Evolutionary conservation across 257 asterid genomes (phyloP).

Genomic region (Nicotiana obtusifolia): DNA sequence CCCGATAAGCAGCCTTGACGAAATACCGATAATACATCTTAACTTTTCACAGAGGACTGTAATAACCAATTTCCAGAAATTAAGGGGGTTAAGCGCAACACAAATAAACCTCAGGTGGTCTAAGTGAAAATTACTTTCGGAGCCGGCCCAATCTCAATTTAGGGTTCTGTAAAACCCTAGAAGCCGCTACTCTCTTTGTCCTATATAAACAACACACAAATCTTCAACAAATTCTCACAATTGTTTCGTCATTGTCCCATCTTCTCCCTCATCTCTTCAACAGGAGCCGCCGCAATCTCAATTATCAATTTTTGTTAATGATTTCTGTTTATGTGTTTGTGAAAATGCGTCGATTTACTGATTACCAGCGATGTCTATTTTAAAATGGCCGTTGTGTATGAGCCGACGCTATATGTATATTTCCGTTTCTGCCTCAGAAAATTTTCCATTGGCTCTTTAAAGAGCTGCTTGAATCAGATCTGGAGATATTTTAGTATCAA

Average conservation of each 20-base stretch:
- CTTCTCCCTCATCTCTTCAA: background rate
- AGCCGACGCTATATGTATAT: slow-evolving; percentile 43
- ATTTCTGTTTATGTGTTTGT: background rate
- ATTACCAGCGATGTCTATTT: slow-evolving; percentile 46
- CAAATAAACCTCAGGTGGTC: too few species aligned
- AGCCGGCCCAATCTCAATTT: background rate
- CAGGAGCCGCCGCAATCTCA: too few species aligned
- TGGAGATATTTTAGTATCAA: slow-evolving; percentile 28
- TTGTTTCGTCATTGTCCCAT: background rate
- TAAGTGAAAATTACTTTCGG: background rate
- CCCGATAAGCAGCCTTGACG: too few species aligned
- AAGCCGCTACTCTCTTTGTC: background rate
- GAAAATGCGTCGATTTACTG: slow-evolving; percentile 61
- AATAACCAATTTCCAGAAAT: too few species aligned
- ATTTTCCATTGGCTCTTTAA: slow-evolving; percentile 7
- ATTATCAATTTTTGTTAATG: background rate
- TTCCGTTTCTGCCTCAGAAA: slow-evolving; percentile 26
- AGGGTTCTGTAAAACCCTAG: background rate
- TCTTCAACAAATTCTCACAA: background rate
- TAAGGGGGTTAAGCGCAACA: too few species aligned
- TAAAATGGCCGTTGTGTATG: slow-evolving; percentile 55
- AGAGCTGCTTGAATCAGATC: slow-evolving; percentile 28
- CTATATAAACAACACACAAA: background rate
- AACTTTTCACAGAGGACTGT: too few species aligned
- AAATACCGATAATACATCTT: too few species aligned